A percentile compares a stretch with the other conserved stretches of the same genome.
Evolutionary conservation across 2,329 filamentous ascomycete species (phyloP).

Genomic region (Alternaria ventricosa): DNA sequence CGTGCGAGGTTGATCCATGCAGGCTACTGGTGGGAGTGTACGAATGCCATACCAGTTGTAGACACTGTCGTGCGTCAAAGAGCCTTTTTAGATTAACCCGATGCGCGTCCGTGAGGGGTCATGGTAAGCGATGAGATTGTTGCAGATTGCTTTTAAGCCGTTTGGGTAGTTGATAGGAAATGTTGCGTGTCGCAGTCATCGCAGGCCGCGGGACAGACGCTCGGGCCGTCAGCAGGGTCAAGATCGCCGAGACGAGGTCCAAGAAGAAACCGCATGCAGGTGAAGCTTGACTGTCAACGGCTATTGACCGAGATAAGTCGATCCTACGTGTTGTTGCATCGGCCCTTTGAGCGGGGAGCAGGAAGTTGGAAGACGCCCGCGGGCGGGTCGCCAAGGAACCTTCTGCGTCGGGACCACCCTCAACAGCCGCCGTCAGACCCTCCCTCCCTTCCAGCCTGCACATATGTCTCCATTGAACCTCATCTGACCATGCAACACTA

Average conservation of each 20-base stretch:
- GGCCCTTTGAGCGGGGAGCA: neutral
- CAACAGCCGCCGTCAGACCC: neutral
- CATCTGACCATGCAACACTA: neutral
- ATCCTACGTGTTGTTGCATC: neutral
- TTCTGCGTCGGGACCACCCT: neutral
- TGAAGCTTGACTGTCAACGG: slow-evolving; percentile 9
- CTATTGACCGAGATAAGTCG: neutral
- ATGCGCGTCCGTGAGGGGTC: slow-evolving; percentile 10
- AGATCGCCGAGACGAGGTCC: slow-evolving; percentile 10
- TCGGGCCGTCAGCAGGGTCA: neutral
- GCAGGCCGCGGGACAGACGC: neutral
- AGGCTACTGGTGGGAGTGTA: slow-evolving; percentile 5
- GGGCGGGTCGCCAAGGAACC: neutral
- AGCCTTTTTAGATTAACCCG: slow-evolving; percentile 10
- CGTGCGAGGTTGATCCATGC: slow-evolving; percentile 7
- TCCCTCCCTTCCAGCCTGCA: neutral
- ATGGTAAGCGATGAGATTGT: slow-evolving; percentile 10
- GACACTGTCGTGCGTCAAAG: neutral
- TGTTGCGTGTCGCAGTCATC: neutral
- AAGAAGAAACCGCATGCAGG: slow-evolving; percentile 5
- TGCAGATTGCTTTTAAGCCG: slow-evolving; percentile 1
- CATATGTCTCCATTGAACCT: neutral
- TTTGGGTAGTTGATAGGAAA: slow-evolving; percentile 4
- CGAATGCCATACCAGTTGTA: slow-evolving; percentile 5
- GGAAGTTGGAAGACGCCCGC: neutral